Conservation (phyloP, 441 rosid species). For the Aleurites moluccanus region DNA sequence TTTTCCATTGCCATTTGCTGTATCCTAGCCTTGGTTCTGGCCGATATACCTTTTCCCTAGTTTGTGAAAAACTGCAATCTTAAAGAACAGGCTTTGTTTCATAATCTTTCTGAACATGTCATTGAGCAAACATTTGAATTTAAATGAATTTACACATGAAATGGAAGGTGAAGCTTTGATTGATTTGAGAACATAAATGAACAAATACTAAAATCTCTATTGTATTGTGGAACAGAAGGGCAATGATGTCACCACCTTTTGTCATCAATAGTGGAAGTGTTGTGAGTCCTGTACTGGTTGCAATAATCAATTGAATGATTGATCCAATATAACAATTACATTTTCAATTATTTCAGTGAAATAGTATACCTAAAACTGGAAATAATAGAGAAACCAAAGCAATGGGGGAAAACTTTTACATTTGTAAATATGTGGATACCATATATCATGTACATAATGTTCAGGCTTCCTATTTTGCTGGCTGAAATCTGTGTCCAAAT, state of each 20-base stretch:
- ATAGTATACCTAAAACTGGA: background rate
- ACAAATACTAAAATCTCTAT: background rate
- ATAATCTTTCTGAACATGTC: constrained; percentile 1
- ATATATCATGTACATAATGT: background rate
- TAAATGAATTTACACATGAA: background rate
- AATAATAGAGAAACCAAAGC: background rate
- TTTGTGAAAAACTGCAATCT: background rate
- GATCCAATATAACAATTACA: background rate
- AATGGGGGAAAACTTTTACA: background rate
- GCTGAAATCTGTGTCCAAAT: background rate
- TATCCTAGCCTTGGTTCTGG: constrained; percentile 7
- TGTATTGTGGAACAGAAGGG: background rate
- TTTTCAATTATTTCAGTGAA: background rate
- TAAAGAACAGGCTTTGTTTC: background rate
- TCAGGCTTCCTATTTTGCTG: background rate
- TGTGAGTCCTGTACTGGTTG: background rate
- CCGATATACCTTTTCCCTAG: constrained; percentile 1
- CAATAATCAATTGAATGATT: background rate
- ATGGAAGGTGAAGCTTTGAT: background rate
- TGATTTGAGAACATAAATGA: background rate
- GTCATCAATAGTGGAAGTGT: background rate
- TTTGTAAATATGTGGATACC: background rate
- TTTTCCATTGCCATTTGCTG: constrained; percentile 9
- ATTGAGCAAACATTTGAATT: constrained; percentile 4
- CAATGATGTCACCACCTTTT: background rate